Conservation (phyloP, 2,329 filamentous ascomycete species). For the Stylonectria norvegica region DNA sequence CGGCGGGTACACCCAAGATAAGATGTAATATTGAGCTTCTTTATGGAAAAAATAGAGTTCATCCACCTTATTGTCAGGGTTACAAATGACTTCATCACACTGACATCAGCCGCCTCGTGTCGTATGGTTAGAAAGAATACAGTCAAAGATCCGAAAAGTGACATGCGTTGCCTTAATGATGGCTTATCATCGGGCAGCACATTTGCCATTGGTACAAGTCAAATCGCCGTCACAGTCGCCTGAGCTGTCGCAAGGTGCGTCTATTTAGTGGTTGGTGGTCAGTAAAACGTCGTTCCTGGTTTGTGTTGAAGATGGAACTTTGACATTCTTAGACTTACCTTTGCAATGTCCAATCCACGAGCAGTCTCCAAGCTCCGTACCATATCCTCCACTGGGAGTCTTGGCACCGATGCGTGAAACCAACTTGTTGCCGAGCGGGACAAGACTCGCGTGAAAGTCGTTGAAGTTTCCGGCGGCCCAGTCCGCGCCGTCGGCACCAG, state of each 20-base stretch:
- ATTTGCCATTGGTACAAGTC: not conserved
- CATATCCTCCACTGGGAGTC: not conserved
- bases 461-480: constrained; percentile 47
- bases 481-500: constrained; percentile 46
- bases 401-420: not conserved
- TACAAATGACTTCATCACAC: too few species aligned
- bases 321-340: not conserved
- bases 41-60: too few species aligned
- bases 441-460: constrained; percentile 35
- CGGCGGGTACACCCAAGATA: too few species aligned
- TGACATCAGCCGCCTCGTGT: too few species aligned
- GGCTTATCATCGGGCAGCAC: too few species aligned
- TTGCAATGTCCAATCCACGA: not conserved
- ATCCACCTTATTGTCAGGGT: too few species aligned
- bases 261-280: not conserved
- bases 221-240: not conserved
- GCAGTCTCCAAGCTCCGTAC: constrained; percentile 2
- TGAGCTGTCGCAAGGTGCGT: not conserved
- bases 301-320: too few species aligned
- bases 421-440: not conserved
- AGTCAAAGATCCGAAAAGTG: too few species aligned
- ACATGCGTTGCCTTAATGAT: too few species aligned
- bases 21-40: too few species aligned
- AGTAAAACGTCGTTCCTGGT: not conserved
- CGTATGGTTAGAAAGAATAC: too few species aligned